Evolutionary conservation across 768 basidiomycete species (phyloP).

Genomic region (Lyophyllum atratum): DNA sequence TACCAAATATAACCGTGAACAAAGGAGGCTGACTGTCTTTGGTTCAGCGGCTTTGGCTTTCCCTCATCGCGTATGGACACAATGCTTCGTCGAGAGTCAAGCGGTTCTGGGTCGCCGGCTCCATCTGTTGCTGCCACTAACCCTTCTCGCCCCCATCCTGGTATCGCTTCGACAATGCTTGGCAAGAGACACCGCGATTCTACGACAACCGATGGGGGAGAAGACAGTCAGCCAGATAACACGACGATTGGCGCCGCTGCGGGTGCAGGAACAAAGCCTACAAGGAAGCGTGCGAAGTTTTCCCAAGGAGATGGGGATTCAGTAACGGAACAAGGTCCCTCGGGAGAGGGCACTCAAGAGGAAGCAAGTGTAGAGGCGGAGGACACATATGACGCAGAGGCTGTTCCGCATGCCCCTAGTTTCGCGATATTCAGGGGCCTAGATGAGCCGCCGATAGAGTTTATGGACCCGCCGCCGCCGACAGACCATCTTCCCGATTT

Average conservation of each 20-base stretch:
- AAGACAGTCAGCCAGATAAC: conserved; percentile 41
- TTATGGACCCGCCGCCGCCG: conserved; percentile 49
- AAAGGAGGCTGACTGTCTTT: neutral
- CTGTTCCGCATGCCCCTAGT: conserved; percentile 33
- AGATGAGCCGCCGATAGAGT: conserved; percentile 31
- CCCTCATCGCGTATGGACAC: conserved; percentile 3
- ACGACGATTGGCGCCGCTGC: conserved; percentile 37
- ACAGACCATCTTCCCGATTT: conserved; percentile 54
- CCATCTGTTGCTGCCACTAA: conserved; percentile 1
- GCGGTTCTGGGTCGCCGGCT: neutral
- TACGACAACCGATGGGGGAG: conserved; percentile 41
- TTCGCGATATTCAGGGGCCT: conserved; percentile 54
- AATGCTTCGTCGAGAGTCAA: neutral
- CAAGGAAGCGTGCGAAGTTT: conserved; percentile 56
- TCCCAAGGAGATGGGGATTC: conserved; percentile 15
- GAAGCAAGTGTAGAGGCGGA: conserved; percentile 13
- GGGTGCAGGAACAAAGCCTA: conserved; percentile 41
- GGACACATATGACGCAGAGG: conserved; percentile 14
- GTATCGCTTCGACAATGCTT: conserved; percentile 46
- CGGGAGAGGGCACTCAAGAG: neutral
- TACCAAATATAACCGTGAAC: neutral
- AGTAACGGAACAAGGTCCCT: neutral
- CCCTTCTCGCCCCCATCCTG: conserved; percentile 32
- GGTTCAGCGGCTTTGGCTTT: conserved; percentile 23
- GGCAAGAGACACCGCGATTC: conserved; percentile 71